phyloP scores from a whole-genome alignment of 768 basidiomycete genomes.

The Leccinum incarnatum region DNA sequence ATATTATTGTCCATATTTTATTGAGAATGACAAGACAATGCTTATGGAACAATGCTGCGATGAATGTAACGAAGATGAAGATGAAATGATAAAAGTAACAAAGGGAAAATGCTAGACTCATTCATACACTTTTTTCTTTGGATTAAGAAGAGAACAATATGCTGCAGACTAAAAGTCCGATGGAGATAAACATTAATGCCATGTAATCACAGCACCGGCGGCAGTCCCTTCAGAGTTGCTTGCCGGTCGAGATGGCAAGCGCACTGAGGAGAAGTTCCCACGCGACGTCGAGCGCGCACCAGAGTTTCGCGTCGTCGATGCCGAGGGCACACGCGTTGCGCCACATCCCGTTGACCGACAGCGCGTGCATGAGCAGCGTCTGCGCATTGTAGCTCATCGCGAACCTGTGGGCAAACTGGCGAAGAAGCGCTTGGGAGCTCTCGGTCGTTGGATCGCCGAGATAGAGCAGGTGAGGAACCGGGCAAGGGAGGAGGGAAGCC shows the following conservation, averaged over 20 bases:
- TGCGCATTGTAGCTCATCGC: constrained; percentile 15
- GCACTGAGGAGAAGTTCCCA: constrained; percentile 49
- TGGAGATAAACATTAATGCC: constrained; percentile 6
- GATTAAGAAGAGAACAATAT: constrained; percentile 7
- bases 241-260: constrained; percentile 32
- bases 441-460: constrained; percentile 23
- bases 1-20: constrained; percentile 22
- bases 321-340: constrained; percentile 49
- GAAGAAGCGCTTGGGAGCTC: constrained; percentile 10
- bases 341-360: constrained; percentile 47
- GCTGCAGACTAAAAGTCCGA: constrained; percentile 1
- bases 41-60: neutral
- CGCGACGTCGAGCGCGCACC: constrained; percentile 46
- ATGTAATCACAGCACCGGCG: neutral
- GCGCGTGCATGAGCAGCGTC: constrained; percentile 36
- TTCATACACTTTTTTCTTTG: constrained; percentile 24
- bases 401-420: constrained; percentile 15
- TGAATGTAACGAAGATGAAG: neutral
- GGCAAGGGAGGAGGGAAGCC: constrained; percentile 55
- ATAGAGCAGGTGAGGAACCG: constrained; percentile 25
- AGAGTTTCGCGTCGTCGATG: constrained; percentile 46
- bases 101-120: neutral
- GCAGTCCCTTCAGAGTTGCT: constrained; percentile 8
- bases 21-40: constrained; percentile 18
- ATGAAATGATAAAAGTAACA: neutral